Evolutionary conservation across 2,329 filamentous ascomycete species (phyloP), one percentile per base, ranked within the genome.

Genomic region (Herpotrichia juniperi): DNA sequence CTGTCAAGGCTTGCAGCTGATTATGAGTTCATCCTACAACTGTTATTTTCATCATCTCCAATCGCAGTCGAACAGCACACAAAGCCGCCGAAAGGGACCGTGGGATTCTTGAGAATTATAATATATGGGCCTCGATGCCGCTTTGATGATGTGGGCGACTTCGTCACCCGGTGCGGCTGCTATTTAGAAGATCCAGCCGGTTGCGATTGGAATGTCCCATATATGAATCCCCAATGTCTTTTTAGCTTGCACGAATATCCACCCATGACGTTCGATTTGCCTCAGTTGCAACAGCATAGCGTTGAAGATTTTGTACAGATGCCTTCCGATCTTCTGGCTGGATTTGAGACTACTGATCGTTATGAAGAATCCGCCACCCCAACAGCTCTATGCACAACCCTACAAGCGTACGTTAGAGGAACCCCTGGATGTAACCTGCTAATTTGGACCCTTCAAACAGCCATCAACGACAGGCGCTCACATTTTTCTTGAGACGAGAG

Each of bases 71-170:
- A 28, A 12, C 26, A 7, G 26, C 10, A 25, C 32, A n/a, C 25
- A 25, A 14, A 32, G 8, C 10, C 14, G n/a, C 17, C 46, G 37
- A 10, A 10, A 11, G 12, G n/a, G 8, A 32, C 16, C 31, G 16
- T 16, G 16, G 8, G 28, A 32, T 21, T 31, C 19, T n/a, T 30
- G 19, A n/a, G 16, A 37, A n/a, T 61, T 7, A 54, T 54, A 9
- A 22, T 61, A 4, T 57, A 59, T 46, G 63, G 63, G n/a, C 54
- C 58, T 10, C 37, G 58, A 17, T 50, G 54, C 1, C 43, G 59
- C 4, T 59, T 58, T 32, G 57, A 65, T 9, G 32, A 51, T 21
- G 46, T 71, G 7, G 69, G 67, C 1, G 45, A 61, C 2, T 70
- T 55, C 26, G 49, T 66, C 5, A 55, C 56, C 10, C 37, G 54